These are phyloP conservation scores for Torulaspora pretoriensis DNA, from an alignment of 1,139 yeast genomes.

Conservation along the genomic window DNA sequence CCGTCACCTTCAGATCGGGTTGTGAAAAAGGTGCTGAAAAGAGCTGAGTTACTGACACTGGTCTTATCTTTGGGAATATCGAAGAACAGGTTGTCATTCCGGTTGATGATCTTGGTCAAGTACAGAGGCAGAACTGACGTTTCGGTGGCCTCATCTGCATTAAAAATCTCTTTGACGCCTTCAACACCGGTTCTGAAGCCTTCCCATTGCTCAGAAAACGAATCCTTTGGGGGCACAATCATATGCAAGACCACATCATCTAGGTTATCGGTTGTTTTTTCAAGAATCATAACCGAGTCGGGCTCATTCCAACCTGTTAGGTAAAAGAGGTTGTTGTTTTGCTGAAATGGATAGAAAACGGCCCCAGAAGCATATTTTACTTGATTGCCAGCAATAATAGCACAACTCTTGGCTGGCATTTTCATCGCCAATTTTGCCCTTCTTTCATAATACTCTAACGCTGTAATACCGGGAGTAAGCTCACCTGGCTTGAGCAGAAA, in stretches of 20 bases:
- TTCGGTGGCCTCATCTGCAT: slow-evolving; percentile 72
- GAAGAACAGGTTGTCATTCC: slow-evolving; percentile 49
- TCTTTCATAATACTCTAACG: slow-evolving; percentile 74
- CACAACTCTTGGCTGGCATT: slow-evolving; percentile 63
- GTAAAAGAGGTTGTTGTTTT: slow-evolving; percentile 81
- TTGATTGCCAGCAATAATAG: slow-evolving; percentile 68
- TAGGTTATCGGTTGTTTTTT: slow-evolving; percentile 51
- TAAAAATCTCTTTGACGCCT: slow-evolving; percentile 78
- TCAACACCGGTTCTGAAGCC: slow-evolving; percentile 85
- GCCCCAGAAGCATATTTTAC: slow-evolving; percentile 81
- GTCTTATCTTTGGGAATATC: slow-evolving; percentile 37
- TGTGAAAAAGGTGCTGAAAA: slow-evolving; percentile 28
- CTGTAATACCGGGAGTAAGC: slow-evolving; percentile 82
- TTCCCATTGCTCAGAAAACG: slow-evolving; percentile 83
- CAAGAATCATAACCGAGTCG: slow-evolving; percentile 70
- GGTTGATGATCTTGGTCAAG: slow-evolving; percentile 44
- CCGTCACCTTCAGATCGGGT: slow-evolving; percentile 19
- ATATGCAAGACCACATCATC: slow-evolving; percentile 63
- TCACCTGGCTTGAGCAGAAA: slow-evolving; percentile 69
- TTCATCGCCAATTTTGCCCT: slow-evolving; percentile 52
- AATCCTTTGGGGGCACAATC: slow-evolving; percentile 83
- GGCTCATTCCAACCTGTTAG: slow-evolving; percentile 95
- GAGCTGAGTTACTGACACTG: slow-evolving; percentile 20
- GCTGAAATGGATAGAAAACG: slow-evolving; percentile 89
- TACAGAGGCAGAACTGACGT: slow-evolving; percentile 43